Conservation (phyloP, 202 grass and related monocot genomes). For the Brachypodium distachyon region DNA sequence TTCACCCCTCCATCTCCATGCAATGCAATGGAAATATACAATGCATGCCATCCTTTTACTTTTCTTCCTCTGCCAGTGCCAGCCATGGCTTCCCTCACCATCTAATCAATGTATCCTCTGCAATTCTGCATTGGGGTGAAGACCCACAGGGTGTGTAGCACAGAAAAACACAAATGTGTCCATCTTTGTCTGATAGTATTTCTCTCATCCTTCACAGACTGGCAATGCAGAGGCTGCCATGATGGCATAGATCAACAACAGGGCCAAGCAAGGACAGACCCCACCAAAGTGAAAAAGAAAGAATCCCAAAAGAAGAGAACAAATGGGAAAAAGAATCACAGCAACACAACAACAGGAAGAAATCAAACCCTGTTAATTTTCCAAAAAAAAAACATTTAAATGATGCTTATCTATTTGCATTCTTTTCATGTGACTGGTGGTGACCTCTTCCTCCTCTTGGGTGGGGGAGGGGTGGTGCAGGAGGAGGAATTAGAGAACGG, state of each 20-base stretch:
- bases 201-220: constrained; percentile 30
- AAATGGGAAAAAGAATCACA: constrained; percentile 37
- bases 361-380: constrained; percentile 58
- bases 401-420: constrained; percentile 27
- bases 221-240: constrained; percentile 36
- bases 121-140: constrained; percentile 32
- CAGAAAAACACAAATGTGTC: constrained; percentile 36
- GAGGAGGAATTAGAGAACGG: constrained; percentile 35
- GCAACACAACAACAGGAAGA: constrained; percentile 31
- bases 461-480: constrained; percentile 25
- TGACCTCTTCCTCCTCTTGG: constrained; percentile 71
- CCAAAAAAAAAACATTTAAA: constrained; percentile 24
- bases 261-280: constrained; percentile 24
- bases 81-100: constrained; percentile 30
- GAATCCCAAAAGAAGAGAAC: constrained; percentile 36
- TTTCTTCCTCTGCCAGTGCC: background rate
- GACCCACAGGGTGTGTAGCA: constrained; percentile 18
- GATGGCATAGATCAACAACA: constrained; percentile 18
- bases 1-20: constrained; percentile 7
- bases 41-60: background rate
- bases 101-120: constrained; percentile 37
- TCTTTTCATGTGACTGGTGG: constrained; percentile 31
- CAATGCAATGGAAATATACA: background rate
- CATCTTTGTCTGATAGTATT: constrained; percentile 8
- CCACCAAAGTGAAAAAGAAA: constrained; percentile 44